phyloP scores from a whole-genome alignment of 192 early-diverging fungal genomes.

The Glomus cerebriforme region DNA sequence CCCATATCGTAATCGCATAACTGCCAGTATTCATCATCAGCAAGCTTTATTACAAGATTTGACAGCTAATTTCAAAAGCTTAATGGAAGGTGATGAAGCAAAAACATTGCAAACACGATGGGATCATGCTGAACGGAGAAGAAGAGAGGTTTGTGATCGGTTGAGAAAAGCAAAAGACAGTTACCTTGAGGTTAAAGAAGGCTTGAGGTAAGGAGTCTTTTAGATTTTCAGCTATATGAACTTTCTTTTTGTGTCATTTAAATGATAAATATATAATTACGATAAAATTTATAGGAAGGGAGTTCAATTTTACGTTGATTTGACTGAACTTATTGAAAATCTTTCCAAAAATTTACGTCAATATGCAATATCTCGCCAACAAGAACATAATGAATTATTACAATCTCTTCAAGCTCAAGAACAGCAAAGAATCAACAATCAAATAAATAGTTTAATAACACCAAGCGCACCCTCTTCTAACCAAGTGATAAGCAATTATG shows the following conservation, averaged over 20 bases:
- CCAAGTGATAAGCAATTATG: background rate
- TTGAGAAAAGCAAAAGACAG: conserved; percentile 68
- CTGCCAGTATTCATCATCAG: conserved; percentile 73
- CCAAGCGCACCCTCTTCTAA: conserved; percentile 26
- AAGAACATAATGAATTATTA: conserved; percentile 64
- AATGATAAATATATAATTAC: background rate
- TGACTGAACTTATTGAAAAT: conserved; percentile 58
- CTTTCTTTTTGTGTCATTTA: background rate
- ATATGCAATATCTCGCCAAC: conserved; percentile 60
- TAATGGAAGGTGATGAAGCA: conserved; percentile 74
- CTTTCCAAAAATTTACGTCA: conserved; percentile 54
- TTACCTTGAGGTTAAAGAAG: conserved; percentile 65
- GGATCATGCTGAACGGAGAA: conserved; percentile 67
- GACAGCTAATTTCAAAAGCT: conserved; percentile 68
- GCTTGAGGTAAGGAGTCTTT: conserved; percentile 33
- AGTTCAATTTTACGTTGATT: conserved; percentile 67
- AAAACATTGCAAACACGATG: conserved; percentile 66
- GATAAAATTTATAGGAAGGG: conserved; percentile 50
- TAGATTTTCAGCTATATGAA: background rate
- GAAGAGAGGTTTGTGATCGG: conserved; percentile 62
- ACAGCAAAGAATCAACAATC: conserved; percentile 61
- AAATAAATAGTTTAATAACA: conserved; percentile 51
- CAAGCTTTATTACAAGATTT: conserved; percentile 73
- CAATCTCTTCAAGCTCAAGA: conserved; percentile 57
- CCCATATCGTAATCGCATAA: conserved; percentile 73